phyloP scores from a whole-genome alignment of 2,329 filamentous ascomycete species.

The Didymella keratinophila region DNA sequence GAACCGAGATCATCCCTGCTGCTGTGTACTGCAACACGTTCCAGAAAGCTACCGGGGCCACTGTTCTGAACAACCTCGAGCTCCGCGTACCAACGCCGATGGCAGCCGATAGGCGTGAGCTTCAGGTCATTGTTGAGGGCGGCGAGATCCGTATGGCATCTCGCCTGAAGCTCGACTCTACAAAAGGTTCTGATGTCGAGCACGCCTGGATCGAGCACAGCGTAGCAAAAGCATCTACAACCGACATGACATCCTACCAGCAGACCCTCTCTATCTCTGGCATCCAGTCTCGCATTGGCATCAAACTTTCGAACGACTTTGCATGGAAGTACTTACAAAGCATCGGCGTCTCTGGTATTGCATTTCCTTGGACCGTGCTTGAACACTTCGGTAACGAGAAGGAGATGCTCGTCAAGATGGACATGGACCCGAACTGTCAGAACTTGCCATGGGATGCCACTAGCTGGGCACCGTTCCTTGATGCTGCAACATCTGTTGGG shows the following conservation, averaged over 20 bases:
- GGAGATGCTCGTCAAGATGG: constrained; percentile 55
- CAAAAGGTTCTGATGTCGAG: constrained; percentile 8
- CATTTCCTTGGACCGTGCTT: constrained; percentile 53
- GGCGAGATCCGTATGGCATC: constrained; percentile 48
- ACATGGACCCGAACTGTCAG: constrained; percentile 39
- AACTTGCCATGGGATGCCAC: constrained; percentile 36
- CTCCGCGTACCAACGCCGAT: constrained; percentile 51
- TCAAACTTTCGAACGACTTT: constrained; percentile 44
- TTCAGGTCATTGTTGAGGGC: constrained; percentile 50
- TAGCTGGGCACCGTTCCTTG: constrained; percentile 53
- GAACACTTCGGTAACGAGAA: constrained; percentile 51
- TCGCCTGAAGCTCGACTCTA: constrained; percentile 31
- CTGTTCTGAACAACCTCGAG: constrained; percentile 43
- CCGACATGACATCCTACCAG: constrained; percentile 17
- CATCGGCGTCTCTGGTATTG: constrained; percentile 53
- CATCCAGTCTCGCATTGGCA: constrained; percentile 40
- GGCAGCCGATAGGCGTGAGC: constrained; percentile 41
- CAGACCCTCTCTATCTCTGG: constrained; percentile 33
- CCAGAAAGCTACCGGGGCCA: constrained; percentile 42
- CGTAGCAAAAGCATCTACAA: constrained; percentile 25
- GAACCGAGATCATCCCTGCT: constrained; percentile 56
- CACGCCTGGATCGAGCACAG: constrained; percentile 49
- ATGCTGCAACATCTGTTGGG: constrained; percentile 55
- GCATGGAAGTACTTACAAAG: constrained; percentile 51
- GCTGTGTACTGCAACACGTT: constrained; percentile 55